Conservation (phyloP, 2,329 filamentous ascomycete species). For the Xylaria sp. region DNA sequence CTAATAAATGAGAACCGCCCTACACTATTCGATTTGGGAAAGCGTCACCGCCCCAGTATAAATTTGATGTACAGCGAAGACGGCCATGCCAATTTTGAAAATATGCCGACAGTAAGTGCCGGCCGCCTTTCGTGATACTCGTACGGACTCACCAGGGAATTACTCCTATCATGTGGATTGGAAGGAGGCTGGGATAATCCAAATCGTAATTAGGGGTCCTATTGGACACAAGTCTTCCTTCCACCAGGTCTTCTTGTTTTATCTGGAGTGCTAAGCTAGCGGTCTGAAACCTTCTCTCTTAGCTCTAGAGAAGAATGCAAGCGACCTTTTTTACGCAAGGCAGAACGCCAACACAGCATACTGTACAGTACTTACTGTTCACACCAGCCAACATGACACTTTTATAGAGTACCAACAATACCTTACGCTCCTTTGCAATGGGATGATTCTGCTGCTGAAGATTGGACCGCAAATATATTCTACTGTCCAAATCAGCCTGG, state of each 20-base stretch:
- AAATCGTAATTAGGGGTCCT: constrained; percentile 11
- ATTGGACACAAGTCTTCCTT: constrained; percentile 13
- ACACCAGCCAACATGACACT: background rate
- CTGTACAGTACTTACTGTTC: constrained; percentile 2
- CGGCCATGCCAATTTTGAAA: background rate
- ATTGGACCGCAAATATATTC: background rate
- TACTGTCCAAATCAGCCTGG: constrained; percentile 2
- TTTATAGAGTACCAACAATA: background rate
- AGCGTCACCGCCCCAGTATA: constrained; percentile 23
- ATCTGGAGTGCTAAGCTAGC: constrained; percentile 2
- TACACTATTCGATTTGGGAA: constrained; percentile 28
- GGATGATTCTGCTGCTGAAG: background rate
- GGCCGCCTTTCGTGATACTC: constrained; percentile 14
- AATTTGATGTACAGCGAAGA: constrained; percentile 17
- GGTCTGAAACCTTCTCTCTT: background rate
- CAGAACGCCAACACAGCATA: background rate
- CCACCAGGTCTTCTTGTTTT: constrained; percentile 3
- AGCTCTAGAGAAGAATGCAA: constrained; percentile 3
- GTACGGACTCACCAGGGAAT: constrained; percentile 2
- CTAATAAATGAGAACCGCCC: constrained; percentile 9
- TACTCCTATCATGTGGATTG: constrained; percentile 5
- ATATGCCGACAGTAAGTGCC: constrained; percentile 37
- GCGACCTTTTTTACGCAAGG: background rate
- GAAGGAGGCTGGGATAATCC: constrained; percentile 18
- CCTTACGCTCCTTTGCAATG: background rate